These are phyloP conservation scores for Daldinia childiae DNA, from an alignment of 495 filamentous ascomycete species.

Conservation along the genomic window DNA sequence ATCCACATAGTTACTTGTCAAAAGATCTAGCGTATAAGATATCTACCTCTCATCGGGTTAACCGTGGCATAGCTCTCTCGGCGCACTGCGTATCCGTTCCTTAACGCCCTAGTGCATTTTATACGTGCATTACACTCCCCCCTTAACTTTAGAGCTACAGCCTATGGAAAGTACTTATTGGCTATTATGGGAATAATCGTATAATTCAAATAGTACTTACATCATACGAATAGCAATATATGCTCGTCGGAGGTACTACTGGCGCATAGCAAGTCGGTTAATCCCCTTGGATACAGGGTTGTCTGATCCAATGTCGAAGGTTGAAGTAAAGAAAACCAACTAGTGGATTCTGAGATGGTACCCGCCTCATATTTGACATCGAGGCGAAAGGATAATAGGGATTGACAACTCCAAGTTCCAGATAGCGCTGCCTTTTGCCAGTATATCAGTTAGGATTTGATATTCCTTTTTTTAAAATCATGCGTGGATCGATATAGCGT, in stretches of 20 bases:
- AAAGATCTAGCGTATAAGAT: slow-evolving; percentile 3
- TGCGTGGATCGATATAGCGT: slow-evolving; percentile 30
- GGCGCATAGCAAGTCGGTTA: slow-evolving; percentile 52
- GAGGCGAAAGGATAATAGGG: slow-evolving; percentile 37
- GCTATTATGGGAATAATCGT: slow-evolving; percentile 45
- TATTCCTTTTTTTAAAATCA: slow-evolving; percentile 33
- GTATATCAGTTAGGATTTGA: slow-evolving; percentile 21
- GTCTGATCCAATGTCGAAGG: slow-evolving; percentile 19
- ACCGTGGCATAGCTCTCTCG: slow-evolving; percentile 25
- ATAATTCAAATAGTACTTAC: slow-evolving; percentile 41
- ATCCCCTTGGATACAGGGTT: slow-evolving; percentile 39
- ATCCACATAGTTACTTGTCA: background rate
- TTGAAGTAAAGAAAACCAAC: slow-evolving; percentile 8
- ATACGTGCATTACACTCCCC: slow-evolving; percentile 32
- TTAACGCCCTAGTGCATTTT: slow-evolving; percentile 28
- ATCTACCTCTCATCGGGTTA: slow-evolving; percentile 17
- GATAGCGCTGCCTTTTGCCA: slow-evolving; percentile 38
- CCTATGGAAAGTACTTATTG: slow-evolving; percentile 34
- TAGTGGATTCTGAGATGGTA: slow-evolving; percentile 25
- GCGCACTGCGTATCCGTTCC: slow-evolving; percentile 29
- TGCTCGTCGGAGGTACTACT: slow-evolving; percentile 35
- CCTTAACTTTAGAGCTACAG: slow-evolving; percentile 33
- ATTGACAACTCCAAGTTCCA: slow-evolving; percentile 29
- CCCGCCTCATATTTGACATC: slow-evolving; percentile 32
- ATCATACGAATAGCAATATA: slow-evolving; percentile 29